Evolutionary conservation across 108 stramenopile species (phyloP).

Genomic region (Thalassiosira profunda): DNA sequence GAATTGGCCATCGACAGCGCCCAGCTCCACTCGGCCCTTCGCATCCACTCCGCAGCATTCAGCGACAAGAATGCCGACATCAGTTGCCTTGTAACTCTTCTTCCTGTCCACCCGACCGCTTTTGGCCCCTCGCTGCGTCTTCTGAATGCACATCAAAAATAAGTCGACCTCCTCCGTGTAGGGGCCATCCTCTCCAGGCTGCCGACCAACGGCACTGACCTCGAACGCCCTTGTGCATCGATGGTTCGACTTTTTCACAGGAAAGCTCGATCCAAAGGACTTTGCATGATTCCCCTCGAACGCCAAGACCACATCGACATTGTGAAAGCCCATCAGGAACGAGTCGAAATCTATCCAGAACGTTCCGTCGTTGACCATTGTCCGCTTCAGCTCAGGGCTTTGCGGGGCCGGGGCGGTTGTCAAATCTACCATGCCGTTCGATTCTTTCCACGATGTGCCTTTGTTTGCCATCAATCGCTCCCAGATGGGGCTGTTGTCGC

Average conservation of each 20-base stretch:
- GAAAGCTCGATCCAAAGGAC: constrained; percentile 66
- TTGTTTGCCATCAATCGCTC: constrained; percentile 53
- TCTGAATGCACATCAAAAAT: constrained; percentile 77
- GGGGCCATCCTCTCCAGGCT: constrained; percentile 43
- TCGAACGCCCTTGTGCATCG: constrained; percentile 73
- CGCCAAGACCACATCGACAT: constrained; percentile 77
- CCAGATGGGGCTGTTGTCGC: constrained; percentile 59
- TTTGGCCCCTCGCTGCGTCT: constrained; percentile 63
- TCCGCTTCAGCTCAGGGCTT: constrained; percentile 54
- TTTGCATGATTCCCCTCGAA: constrained; percentile 70
- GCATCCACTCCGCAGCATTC: constrained; percentile 20
- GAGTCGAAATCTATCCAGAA: constrained; percentile 83
- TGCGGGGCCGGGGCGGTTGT: constrained; percentile 17
- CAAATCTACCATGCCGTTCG: constrained; percentile 5
- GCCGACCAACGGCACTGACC: constrained; percentile 43
- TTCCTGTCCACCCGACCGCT: constrained; percentile 72
- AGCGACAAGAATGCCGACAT: constrained; percentile 67
- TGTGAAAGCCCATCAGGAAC: constrained; percentile 73
- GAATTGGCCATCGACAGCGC: constrained; percentile 57
- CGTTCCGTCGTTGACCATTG: constrained; percentile 70
- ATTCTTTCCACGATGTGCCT: constrained; percentile 18
- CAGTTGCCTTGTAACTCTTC: constrained; percentile 69
- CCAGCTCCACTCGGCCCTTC: constrained; percentile 18
- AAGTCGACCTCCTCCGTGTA: constrained; percentile 57
- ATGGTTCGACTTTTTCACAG: constrained; percentile 63